Percentiles rank a stretch among this genome's conserved stretches.
These are phyloP conservation scores for Psilocybe tampanensis DNA, from an alignment of 768 basidiomycete species.

Conservation along the genomic window DNA sequence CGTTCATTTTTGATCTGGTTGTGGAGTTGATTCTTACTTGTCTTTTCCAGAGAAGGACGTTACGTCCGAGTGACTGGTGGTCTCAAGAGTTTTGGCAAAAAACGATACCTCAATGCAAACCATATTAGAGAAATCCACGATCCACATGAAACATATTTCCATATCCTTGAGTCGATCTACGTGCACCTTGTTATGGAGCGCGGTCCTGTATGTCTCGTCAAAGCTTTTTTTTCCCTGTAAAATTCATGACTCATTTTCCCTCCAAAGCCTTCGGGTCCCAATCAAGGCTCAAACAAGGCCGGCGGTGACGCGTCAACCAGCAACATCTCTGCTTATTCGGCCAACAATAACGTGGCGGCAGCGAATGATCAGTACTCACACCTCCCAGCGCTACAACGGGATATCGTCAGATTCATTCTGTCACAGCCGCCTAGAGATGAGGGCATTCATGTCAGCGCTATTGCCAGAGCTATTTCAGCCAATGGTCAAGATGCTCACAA, in stretches of 20 bases:
- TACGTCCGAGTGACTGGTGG: conserved; percentile 83
- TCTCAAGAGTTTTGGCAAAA: conserved; percentile 80
- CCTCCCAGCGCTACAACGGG: conserved; percentile 59
- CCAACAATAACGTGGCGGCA: conserved; percentile 24
- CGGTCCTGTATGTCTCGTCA: conserved; percentile 53
- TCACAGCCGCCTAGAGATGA: conserved; percentile 50
- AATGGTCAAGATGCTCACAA: conserved; percentile 46
- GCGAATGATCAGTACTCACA: conserved; percentile 51
- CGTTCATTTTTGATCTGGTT: conserved; percentile 8
- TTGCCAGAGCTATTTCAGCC: conserved; percentile 63
- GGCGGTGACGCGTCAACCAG: conserved; percentile 1
- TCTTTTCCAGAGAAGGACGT: conserved; percentile 59
- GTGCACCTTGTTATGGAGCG: conserved; percentile 67
- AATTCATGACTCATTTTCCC: conserved; percentile 19
- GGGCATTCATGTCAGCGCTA: conserved; percentile 74
- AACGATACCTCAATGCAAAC: conserved; percentile 79
- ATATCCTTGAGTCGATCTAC: conserved; percentile 74
- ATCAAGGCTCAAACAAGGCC: conserved; percentile 8
- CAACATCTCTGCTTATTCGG: conserved; percentile 43
- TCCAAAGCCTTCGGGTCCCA: conserved; percentile 21
- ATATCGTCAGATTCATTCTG: conserved; percentile 68
- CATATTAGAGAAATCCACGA: conserved; percentile 72
- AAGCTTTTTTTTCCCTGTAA: background rate
- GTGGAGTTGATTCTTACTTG: background rate
- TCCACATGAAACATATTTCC: conserved; percentile 79